Conservation (phyloP, 2,329 filamentous ascomycete genomes). For the Bipolaris bicolor region DNA sequence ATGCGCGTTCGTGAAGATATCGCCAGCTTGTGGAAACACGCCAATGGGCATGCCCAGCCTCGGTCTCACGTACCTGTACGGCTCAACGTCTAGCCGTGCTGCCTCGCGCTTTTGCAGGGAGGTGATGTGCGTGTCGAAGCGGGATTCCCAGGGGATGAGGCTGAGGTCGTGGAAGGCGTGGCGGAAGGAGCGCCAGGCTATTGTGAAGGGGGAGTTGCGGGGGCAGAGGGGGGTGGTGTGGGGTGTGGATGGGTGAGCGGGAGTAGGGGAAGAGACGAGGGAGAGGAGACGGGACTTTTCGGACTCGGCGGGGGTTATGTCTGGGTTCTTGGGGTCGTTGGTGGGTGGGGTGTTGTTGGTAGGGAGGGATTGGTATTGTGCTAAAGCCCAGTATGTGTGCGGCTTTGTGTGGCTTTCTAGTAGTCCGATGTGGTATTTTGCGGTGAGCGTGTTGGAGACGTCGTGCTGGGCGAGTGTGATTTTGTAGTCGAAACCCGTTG, state of each 20-base stretch:
- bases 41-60: slow-evolving; percentile 21
- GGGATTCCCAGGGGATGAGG: slow-evolving; percentile 51
- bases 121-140: slow-evolving; percentile 33
- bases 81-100: slow-evolving; percentile 23
- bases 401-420: slow-evolving; percentile 43
- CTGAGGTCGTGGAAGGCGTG: slow-evolving; percentile 51
- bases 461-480: slow-evolving; percentile 64
- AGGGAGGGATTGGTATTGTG: slow-evolving; percentile 31
- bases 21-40: slow-evolving; percentile 10
- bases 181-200: slow-evolving; percentile 48
- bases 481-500: slow-evolving; percentile 67
- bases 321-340: background rate
- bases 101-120: slow-evolving; percentile 30
- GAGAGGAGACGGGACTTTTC: slow-evolving; percentile 22
- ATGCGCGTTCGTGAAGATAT: background rate
- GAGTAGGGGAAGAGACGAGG: slow-evolving; percentile 13
- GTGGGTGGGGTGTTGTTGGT: background rate
- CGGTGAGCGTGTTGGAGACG: slow-evolving; percentile 57
- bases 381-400: slow-evolving; percentile 39
- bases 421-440: slow-evolving; percentile 56
- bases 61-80: slow-evolving; percentile 38
- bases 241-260: slow-evolving; percentile 16
- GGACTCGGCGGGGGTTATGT: background rate
- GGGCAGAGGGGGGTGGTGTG: slow-evolving; percentile 28
- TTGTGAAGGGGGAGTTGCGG: slow-evolving; percentile 37